A percentile compares a stretch with the other conserved stretches of the same genome.
phyloP scores from a whole-genome alignment of 345 rosid species.

The Tarenaya hassleriana region DNA sequence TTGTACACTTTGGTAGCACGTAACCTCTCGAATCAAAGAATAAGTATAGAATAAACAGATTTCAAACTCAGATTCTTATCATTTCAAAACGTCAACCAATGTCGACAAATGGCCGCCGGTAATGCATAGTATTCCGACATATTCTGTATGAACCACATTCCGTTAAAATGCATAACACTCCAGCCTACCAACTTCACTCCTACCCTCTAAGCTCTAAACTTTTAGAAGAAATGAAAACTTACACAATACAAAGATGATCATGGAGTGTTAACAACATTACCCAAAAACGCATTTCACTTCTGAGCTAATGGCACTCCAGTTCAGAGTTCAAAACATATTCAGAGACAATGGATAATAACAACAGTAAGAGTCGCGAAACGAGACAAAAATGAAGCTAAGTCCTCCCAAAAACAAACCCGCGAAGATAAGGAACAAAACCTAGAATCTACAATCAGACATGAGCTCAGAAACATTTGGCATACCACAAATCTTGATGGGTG shows the following conservation, averaged over 20 bases:
- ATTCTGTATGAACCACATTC: too few species aligned
- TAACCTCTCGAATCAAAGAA: conserved; percentile 3
- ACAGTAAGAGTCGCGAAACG: not conserved
- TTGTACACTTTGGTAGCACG: too few species aligned
- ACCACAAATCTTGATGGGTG: conserved; percentile 98
- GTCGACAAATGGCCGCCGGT: too few species aligned
- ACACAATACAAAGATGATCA: not conserved
- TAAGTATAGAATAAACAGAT: not conserved
- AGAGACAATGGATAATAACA: not conserved
- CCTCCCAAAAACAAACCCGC: not conserved
- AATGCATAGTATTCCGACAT: too few species aligned
- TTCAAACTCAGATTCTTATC: conserved; percentile 4
- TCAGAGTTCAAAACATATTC: conserved; percentile 10
- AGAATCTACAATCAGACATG: not conserved
- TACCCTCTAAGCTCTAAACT: not conserved
- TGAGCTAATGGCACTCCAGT: not conserved
- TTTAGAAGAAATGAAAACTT: not conserved
- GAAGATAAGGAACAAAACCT: not conserved
- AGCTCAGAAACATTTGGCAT: not conserved
- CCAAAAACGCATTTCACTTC: not conserved
- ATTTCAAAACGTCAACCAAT: conserved; percentile 3
- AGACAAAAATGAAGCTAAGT: not conserved
- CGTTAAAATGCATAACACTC: not conserved
- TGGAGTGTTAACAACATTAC: conserved; percentile 14
- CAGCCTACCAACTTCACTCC: not conserved